These are phyloP conservation scores for Phyllostachys edulis DNA, from an alignment of 176 grass and related monocot species.

Conservation along the genomic window DNA sequence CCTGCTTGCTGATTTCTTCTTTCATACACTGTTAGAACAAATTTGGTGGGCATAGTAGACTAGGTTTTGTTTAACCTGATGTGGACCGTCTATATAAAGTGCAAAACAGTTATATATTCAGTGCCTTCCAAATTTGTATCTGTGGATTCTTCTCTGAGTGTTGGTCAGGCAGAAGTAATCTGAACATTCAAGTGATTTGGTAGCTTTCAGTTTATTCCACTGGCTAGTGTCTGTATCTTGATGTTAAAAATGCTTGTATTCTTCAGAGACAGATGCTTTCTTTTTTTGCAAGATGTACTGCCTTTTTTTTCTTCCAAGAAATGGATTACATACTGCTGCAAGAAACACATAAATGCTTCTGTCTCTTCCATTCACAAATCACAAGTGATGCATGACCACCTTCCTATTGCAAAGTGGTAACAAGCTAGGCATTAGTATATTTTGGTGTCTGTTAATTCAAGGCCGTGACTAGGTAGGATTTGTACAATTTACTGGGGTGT, in stretches of 20 bases:
- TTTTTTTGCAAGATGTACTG: neutral
- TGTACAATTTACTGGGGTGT: too few species aligned
- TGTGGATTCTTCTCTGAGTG: neutral
- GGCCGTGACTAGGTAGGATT: neutral
- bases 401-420: neutral
- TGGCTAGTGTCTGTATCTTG: neutral
- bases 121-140: neutral
- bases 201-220: neutral
- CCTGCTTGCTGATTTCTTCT: neutral
- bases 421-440: neutral
- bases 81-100: neutral
- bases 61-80: neutral
- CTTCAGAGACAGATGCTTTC: neutral
- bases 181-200: neutral
- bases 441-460: neutral
- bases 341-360: neutral
- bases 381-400: neutral
- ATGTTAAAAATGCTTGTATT: neutral
- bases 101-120: neutral
- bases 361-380: neutral
- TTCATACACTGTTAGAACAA: neutral
- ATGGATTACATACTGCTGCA: too few species aligned
- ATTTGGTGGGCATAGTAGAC: neutral
- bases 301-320: neutral
- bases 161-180: neutral